phyloP scores from a whole-genome alignment of 352 stramenopile genomes.

The Phytopythium kandeliae region DNA sequence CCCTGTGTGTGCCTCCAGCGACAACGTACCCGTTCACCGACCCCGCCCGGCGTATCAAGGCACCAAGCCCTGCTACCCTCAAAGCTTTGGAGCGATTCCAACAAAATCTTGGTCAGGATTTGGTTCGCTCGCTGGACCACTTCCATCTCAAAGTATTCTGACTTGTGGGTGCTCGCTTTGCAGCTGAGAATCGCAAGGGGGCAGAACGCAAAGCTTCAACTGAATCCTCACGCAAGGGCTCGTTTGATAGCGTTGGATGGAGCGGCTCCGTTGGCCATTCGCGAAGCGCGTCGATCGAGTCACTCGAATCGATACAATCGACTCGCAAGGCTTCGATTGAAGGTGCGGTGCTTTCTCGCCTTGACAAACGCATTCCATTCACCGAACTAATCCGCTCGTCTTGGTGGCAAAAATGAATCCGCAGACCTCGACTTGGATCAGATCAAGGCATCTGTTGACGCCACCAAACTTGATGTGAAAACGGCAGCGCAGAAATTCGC shows the following conservation, averaged over 20 bases:
- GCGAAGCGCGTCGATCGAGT: conserved; percentile 20
- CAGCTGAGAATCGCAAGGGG: conserved; percentile 24
- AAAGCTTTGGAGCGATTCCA: conserved; percentile 53
- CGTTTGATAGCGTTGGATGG: conserved; percentile 25
- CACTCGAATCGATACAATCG: conserved; percentile 30
- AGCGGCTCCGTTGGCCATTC: conserved; percentile 10
- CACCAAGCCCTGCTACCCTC: conserved; percentile 31
- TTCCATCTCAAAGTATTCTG: too few relatives aligned
- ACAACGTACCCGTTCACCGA: conserved; percentile 68
- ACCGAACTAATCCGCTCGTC: too few relatives aligned
- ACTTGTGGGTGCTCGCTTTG: background rate
- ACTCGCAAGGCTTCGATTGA: conserved; percentile 31
- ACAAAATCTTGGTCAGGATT: conserved; percentile 39
- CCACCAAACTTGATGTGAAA: conserved; percentile 37
- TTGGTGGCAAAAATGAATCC: background rate
- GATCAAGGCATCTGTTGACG: conserved; percentile 53
- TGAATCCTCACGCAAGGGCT: conserved; percentile 25
- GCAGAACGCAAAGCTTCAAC: conserved; percentile 26
- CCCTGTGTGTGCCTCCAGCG: conserved; percentile 6
- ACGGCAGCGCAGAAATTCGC: conserved; percentile 57
- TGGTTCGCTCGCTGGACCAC: background rate
- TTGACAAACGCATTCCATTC: too few relatives aligned
- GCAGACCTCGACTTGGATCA: conserved; percentile 50
- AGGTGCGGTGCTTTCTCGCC: conserved; percentile 9
- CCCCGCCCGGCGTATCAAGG: conserved; percentile 30